These are phyloP conservation scores for Gelatoporia subvermispora DNA, from an alignment of 768 basidiomycete genomes.

Conservation along the genomic window DNA sequence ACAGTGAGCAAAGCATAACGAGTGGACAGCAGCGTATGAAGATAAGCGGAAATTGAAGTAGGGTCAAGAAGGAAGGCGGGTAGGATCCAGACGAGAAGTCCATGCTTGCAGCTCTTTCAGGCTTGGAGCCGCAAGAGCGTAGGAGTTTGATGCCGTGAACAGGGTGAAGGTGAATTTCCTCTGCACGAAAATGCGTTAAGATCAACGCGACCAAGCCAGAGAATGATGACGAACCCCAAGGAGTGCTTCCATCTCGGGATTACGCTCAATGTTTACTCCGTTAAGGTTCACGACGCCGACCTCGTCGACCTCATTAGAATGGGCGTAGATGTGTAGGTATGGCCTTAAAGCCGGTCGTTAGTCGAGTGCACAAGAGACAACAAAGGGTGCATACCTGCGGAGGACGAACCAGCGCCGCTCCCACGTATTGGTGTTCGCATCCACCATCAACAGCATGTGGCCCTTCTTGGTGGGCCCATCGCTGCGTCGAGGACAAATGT, in stretches of 20 bases:
- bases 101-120: constrained; percentile 81
- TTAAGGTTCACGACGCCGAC: constrained; percentile 75
- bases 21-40: constrained; percentile 6
- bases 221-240: constrained; percentile 60
- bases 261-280: constrained; percentile 81
- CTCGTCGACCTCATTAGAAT: constrained; percentile 82
- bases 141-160: constrained; percentile 89
- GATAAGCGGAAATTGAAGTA: background rate
- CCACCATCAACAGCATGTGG: constrained; percentile 69
- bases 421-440: constrained; percentile 82
- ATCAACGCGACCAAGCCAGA: background rate
- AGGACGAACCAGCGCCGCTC: constrained; percentile 83
- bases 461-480: constrained; percentile 85
- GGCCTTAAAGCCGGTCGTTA: constrained; percentile 49
- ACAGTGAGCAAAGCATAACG: constrained; percentile 16
- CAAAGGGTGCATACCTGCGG: constrained; percentile 50
- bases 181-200: constrained; percentile 35
- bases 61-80: constrained; percentile 36
- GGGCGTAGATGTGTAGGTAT: constrained; percentile 83
- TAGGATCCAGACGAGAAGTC: constrained; percentile 82
- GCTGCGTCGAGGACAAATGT: constrained; percentile 33
- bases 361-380: background rate
- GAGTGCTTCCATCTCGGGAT: constrained; percentile 82
- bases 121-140: constrained; percentile 79
- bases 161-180: constrained; percentile 85